These are phyloP conservation scores for Paramecium biaurelia DNA, from an alignment of 73 alveolate species.

Conservation along the genomic window DNA sequence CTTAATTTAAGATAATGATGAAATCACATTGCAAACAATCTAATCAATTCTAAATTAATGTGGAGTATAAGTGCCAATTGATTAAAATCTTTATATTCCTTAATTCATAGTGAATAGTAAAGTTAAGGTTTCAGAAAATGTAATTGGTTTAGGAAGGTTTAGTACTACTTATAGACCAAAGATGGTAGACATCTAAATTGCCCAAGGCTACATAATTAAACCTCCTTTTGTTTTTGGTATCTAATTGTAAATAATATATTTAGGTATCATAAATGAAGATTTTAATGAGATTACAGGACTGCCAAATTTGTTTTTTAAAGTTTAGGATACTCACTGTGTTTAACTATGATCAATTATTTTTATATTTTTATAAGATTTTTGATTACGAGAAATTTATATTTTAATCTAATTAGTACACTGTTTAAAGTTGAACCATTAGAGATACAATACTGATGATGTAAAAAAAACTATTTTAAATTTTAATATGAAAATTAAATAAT, in stretches of 20 bases:
- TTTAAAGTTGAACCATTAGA: no score
- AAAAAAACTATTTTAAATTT: no score
- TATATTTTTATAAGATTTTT: background rate
- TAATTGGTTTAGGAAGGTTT: background rate
- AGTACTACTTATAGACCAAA: background rate
- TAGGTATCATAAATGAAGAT: background rate
- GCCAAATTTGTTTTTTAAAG: background rate
- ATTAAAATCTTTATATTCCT: constrained; percentile 9
- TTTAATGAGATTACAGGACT: background rate
- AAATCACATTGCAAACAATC: background rate
- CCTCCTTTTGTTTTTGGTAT: constrained; percentile 36
- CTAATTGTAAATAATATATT: background rate
- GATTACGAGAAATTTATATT: background rate
- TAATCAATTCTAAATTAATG: background rate
- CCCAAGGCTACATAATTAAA: background rate
- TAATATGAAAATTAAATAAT: no score
- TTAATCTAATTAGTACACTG: no score
- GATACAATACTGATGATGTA: no score
- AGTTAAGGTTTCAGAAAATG: background rate
- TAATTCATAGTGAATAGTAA: background rate
- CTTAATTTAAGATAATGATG: background rate
- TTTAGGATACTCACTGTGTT: background rate
- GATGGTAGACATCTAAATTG: background rate
- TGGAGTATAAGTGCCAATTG: background rate
- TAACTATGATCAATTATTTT: background rate